These are phyloP conservation scores for Skeletonema tropicum DNA, from an alignment of 108 stramenopile genomes.

Conservation along the genomic window DNA sequence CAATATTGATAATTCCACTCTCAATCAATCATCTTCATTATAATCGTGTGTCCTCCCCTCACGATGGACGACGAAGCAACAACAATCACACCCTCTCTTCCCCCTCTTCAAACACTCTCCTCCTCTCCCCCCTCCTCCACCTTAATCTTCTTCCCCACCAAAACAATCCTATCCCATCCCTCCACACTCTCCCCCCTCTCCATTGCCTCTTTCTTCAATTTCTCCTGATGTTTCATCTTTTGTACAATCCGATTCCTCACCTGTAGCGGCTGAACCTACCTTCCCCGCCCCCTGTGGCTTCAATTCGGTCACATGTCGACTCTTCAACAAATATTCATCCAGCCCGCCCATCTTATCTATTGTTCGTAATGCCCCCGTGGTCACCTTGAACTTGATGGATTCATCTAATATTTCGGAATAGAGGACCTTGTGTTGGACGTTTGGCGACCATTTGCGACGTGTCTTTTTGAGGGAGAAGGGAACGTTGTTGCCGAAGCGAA, in stretches of 20 bases:
- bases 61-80: slow-evolving; percentile 1
- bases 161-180: slow-evolving; percentile 42
- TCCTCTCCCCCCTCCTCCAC: background rate
- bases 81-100: background rate
- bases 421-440: slow-evolving; percentile 69
- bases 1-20: too few relatives aligned
- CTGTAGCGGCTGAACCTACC: slow-evolving; percentile 13
- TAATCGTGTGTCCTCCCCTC: background rate
- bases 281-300: slow-evolving; percentile 25
- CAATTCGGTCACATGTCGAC: slow-evolving; percentile 46
- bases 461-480: slow-evolving; percentile 78
- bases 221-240: slow-evolving; percentile 37
- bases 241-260: slow-evolving; percentile 37
- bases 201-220: slow-evolving; percentile 38
- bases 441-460: slow-evolving; percentile 83
- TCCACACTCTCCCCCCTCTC: slow-evolving; percentile 34
- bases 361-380: slow-evolving; percentile 68
- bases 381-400: slow-evolving; percentile 84
- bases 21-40: too few relatives aligned
- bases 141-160: slow-evolving; percentile 43
- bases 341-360: slow-evolving; percentile 88
- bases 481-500: slow-evolving; percentile 79
- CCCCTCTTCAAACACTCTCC: background rate
- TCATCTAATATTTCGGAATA: slow-evolving; percentile 86
- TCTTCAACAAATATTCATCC: slow-evolving; percentile 82